Percentiles rank a stretch among this genome's conserved stretches.
Evolutionary conservation across 2,329 filamentous ascomycete genomes (phyloP).

Genomic region (Fusarium keratoplasticum): DNA sequence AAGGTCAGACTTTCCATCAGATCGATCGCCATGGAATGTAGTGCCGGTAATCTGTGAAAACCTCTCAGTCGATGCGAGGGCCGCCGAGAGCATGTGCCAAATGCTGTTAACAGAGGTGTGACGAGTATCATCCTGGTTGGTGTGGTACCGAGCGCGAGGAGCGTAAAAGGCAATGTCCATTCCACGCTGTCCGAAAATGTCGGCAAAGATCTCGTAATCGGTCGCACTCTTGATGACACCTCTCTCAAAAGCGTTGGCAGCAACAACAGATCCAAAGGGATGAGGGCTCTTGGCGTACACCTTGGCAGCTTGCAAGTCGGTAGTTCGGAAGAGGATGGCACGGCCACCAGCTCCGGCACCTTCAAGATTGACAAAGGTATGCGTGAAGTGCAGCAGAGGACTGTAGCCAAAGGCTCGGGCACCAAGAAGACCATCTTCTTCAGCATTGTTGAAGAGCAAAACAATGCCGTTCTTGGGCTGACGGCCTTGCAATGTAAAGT

Average conservation of each 20-base stretch:
- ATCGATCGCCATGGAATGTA: slow-evolving; percentile 71
- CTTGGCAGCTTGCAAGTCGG: slow-evolving; percentile 85
- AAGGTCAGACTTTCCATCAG: slow-evolving; percentile 67
- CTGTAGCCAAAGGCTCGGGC: slow-evolving; percentile 87
- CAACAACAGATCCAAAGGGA: slow-evolving; percentile 87
- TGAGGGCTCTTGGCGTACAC: slow-evolving; percentile 78
- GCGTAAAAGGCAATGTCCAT: slow-evolving; percentile 93
- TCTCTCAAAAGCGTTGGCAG: slow-evolving; percentile 84
- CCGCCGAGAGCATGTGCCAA: slow-evolving; percentile 95
- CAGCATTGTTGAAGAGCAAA: slow-evolving; percentile 91
- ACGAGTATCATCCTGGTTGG: slow-evolving; percentile 84
- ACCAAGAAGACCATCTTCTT: slow-evolving; percentile 92
- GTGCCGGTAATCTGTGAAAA: slow-evolving; percentile 76
- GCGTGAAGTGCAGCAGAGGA: slow-evolving; percentile 81
- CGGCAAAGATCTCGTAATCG: slow-evolving; percentile 87
- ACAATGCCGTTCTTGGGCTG: slow-evolving; percentile 85
- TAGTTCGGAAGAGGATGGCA: slow-evolving; percentile 87
- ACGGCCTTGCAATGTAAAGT: slow-evolving; percentile 80
- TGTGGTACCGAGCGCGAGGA: slow-evolving; percentile 90
- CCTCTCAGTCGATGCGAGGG: slow-evolving; percentile 78
- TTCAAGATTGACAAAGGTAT: slow-evolving; percentile 94
- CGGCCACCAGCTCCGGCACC: slow-evolving; percentile 92
- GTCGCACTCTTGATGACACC: slow-evolving; percentile 87
- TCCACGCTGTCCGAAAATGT: slow-evolving; percentile 82
- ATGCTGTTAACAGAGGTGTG: slow-evolving; percentile 79